These are phyloP conservation scores for Heritiera littoralis DNA, from an alignment of 345 rosid genomes.

Conservation along the genomic window DNA sequence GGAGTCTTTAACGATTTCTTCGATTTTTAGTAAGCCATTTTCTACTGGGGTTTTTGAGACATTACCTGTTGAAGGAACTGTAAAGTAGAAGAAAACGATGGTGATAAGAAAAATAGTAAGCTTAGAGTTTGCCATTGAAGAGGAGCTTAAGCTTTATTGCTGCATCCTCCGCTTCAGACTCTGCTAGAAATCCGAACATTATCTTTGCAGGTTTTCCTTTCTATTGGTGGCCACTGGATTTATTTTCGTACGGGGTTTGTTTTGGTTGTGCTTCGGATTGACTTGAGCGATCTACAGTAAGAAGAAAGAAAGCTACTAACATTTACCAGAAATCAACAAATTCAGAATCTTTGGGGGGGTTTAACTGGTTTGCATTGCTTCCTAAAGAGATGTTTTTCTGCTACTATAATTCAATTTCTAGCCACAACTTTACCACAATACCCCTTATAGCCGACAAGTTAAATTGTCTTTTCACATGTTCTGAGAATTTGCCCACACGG, in stretches of 20 bases:
- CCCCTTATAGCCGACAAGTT: constrained; percentile 36
- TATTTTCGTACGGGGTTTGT: constrained; percentile 12
- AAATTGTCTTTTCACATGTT: neutral
- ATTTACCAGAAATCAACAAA: neutral
- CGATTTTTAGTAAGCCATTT: neutral
- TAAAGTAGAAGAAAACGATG: constrained; percentile 38
- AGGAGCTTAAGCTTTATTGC: constrained; percentile 42
- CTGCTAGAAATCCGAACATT: constrained; percentile 66
- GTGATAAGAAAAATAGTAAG: constrained; percentile 26
- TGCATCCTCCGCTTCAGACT: constrained; percentile 47
- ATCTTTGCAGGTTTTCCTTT: constrained; percentile 37
- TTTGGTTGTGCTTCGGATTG: constrained; percentile 21
- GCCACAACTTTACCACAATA: constrained; percentile 11
- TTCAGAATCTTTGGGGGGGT: constrained; percentile 10
- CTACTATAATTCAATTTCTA: neutral
- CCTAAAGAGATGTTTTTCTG: neutral
- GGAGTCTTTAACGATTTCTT: neutral
- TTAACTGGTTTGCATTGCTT: constrained; percentile 8
- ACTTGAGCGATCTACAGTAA: constrained; percentile 21
- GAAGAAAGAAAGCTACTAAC: constrained; percentile 7
- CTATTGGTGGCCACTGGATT: neutral
- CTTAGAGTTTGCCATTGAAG: constrained; percentile 67
- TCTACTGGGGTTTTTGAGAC: constrained; percentile 1
- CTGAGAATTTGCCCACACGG: neutral
- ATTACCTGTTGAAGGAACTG: constrained; percentile 29